Percentiles rank a stretch among this genome's conserved stretches.
These are phyloP conservation scores for Dryas alaskensis DNA, from an alignment of 306 rosid genomes.

Conservation along the genomic window DNA sequence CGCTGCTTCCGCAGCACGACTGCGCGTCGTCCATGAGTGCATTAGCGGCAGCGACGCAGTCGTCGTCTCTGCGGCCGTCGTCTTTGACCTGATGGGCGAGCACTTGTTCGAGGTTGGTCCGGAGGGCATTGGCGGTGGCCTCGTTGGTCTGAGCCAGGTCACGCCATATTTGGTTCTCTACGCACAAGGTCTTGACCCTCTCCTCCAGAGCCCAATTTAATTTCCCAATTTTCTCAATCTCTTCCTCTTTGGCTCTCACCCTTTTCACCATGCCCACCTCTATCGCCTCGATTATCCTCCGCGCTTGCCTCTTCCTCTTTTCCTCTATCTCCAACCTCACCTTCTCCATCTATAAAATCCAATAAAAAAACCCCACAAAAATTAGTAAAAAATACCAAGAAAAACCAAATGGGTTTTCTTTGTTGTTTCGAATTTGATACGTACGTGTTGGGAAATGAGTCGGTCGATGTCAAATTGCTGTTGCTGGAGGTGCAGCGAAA, in stretches of 20 bases:
- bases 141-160: constrained; percentile 82
- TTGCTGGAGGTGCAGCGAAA: constrained; percentile 62
- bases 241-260: constrained; percentile 61
- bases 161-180: constrained; percentile 86
- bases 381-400: not conserved
- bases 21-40: constrained; percentile 46
- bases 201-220: constrained; percentile 81
- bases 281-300: constrained; percentile 52
- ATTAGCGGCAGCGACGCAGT: not conserved
- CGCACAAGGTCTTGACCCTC: constrained; percentile 47
- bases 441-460: constrained; percentile 61
- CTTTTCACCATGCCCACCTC: constrained; percentile 58
- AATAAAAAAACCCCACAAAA: not conserved
- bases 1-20: constrained; percentile 70
- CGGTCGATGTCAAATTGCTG: constrained; percentile 67
- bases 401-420: not conserved
- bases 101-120: constrained; percentile 61
- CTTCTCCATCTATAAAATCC: constrained; percentile 60
- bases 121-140: constrained; percentile 71
- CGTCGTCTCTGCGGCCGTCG: constrained; percentile 17
- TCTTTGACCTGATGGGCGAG: constrained; percentile 38
- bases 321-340: constrained; percentile 74
- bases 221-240: constrained; percentile 69
- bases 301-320: constrained; percentile 63
- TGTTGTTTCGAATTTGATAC: constrained; percentile 4